Base-by-base conservation (phyloP, 2,329 filamentous ascomycete species). In the Xylaria sp. region DNA sequence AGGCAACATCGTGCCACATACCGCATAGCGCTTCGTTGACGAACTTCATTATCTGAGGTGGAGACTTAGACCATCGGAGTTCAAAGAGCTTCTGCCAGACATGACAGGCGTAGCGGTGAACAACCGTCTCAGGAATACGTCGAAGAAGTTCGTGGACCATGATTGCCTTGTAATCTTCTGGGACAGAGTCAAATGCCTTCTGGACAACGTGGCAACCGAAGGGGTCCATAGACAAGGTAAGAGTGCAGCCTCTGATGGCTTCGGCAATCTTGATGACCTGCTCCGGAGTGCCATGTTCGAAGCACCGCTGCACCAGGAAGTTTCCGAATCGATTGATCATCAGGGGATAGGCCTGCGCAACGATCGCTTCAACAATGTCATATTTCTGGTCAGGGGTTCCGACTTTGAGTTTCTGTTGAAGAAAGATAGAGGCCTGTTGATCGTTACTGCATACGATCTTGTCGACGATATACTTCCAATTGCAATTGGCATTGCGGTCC, bases 11-110 rank as follows among this genome's bases (percentile, higher is more conserved):
- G 71, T 97, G 92, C 94, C 94, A 99, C 92, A 97, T 97, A 61
- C 93, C 93, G 60, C 86, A 84, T 57, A 99, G 83, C 61, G 94
- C 90, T 68, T 97, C 92, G 70, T 99, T 99, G 76, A 99, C 95
- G 70, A 91, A 96, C 70, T 90, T 90, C 94, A 99, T 99, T 76
- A 99, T 96, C 75, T 97, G 92, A 23, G 94, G 94, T 48, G 94
- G 94, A 46, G 92, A 90, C 69, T 92, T 89, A 64, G 87, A 91
- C 94, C 94, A 99, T 70, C 94, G 89, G 67, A 99, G 84, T 75
- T 99, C 94, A 73, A 99, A 99, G 34, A 99, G 84, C 80, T 99
- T 99, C 79, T 99, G 94, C 94, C 94, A 99, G 64, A 99, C 94
- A 74, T 99, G 94, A 71, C 94, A 99, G 60, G 94, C 94, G 76